Base-by-base conservation (phyloP, 2,329 filamentous ascomycete species). In the Myriosclerotinia curreyana region DNA sequence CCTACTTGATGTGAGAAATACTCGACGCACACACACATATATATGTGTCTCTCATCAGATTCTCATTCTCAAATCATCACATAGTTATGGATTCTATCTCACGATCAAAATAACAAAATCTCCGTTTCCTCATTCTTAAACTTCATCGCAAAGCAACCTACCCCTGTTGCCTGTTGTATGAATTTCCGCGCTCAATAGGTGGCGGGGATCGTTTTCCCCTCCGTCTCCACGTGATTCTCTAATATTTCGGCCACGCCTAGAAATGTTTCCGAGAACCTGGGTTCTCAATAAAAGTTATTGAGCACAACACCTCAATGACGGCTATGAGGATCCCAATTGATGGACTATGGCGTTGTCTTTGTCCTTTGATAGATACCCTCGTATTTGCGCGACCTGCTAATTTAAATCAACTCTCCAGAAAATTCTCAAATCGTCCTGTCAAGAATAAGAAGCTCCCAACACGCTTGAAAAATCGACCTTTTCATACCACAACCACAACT, bases 291-390 rank as follows among this genome's bases (percentile, higher is more conserved):
- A 34, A 61, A 63, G 25, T 62, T 61, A 49, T 62, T 59, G 64
- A 64, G 48, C 31, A 60, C 58, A 54, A 44, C 31, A 60, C 58
- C 54, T 66, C 69, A 71, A 76, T 78, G 75, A 72, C 69, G 68
- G 68, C 71, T 49, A 70, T 71, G 60, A 74, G 70, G 69, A 71
- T 77, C 61, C 70, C 75, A 70, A 74, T 76, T 71, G 86, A 89
- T 73, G 84, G 85, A 66, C 79, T 89, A 53, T 87, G 85, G 84
- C 82, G 83, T 72, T 87, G 82, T 71, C 76, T 89, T 20, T 88
- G 84, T 71, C 86, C 86, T 15, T 81, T 80, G 11, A 77, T 84
- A 64, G 81, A 84, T 69, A 68, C 75, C 8, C 64, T 70, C 5
- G 71, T 75, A 2, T 71, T 40, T 20, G 31, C 42, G 42, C 60